Conservation (phyloP, 2,329 filamentous ascomycete species). For the Gyromitra esculenta region DNA sequence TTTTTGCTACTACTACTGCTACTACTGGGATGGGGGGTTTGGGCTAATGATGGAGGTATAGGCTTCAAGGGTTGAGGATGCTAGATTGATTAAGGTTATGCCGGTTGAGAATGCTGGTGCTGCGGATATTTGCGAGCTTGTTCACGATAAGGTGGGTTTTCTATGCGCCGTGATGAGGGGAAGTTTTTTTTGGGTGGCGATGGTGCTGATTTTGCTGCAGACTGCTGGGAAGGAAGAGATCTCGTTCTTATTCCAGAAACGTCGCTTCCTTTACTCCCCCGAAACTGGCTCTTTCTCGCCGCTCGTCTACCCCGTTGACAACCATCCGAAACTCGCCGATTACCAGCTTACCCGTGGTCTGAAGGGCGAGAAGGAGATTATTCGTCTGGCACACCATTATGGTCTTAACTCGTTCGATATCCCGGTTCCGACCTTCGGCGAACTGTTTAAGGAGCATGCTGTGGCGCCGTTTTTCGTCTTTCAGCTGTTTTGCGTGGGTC, state of each 20-base stretch:
- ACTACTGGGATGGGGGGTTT: not conserved
- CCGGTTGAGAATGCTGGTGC: constrained; percentile 88
- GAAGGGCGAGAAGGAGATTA: constrained; percentile 76
- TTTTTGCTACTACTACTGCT: too few relatives aligned
- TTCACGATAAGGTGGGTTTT: constrained; percentile 73
- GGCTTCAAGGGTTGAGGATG: constrained; percentile 69
- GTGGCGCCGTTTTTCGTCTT: constrained; percentile 99
- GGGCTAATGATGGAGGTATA: constrained; percentile 39
- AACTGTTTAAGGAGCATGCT: constrained; percentile 97
- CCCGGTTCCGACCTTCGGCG: constrained; percentile 91
- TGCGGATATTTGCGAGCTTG: constrained; percentile 84
- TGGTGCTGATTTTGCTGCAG: constrained; percentile 60
- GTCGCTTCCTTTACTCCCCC: constrained; percentile 85
- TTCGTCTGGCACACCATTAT: constrained; percentile 88
- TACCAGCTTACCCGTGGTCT: constrained; percentile 87
- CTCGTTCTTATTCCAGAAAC: constrained; percentile 98
- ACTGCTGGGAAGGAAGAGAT: constrained; percentile 77
- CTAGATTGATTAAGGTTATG: constrained; percentile 89
- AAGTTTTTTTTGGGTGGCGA: not conserved
- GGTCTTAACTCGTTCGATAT: constrained; percentile 97
- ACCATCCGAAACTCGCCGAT: constrained; percentile 79
- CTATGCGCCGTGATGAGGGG: not conserved
- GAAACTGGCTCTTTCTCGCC: constrained; percentile 80
- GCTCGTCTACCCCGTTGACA: constrained; percentile 83
- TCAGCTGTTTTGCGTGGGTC: constrained; percentile 96